Evolutionary conservation across 352 stramenopile species (phyloP).

Genomic region (Phytophthora citrophthora): DNA sequence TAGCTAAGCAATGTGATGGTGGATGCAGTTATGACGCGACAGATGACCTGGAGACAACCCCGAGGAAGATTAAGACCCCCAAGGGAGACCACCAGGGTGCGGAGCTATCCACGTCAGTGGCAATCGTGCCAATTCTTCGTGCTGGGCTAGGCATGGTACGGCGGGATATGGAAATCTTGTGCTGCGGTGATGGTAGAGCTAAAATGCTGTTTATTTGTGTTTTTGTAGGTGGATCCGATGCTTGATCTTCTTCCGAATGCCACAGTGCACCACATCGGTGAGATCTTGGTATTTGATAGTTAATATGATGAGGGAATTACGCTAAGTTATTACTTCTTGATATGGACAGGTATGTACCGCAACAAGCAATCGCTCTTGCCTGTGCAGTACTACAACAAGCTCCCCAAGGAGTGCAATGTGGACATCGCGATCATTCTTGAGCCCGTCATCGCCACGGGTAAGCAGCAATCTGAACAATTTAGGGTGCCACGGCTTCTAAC

Average conservation of each 20-base stretch:
- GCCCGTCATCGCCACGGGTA: slow-evolving; percentile 95
- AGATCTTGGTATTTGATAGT: slow-evolving; percentile 37
- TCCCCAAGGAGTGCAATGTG: slow-evolving; percentile 93
- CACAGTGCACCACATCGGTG: slow-evolving; percentile 97
- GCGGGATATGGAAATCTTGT: not conserved
- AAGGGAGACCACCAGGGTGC: slow-evolving; percentile 78
- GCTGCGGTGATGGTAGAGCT: not conserved
- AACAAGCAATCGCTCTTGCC: slow-evolving; percentile 92
- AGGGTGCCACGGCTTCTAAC: not conserved
- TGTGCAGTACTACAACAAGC: slow-evolving; percentile 99
- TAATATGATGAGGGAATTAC: not conserved
- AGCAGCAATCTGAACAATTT: not conserved
- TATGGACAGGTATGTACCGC: slow-evolving; percentile 80
- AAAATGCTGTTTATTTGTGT: slow-evolving; percentile 9
- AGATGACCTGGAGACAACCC: slow-evolving; percentile 63
- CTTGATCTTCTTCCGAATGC: slow-evolving; percentile 96
- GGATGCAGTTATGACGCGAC: slow-evolving; percentile 80
- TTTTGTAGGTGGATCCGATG: slow-evolving; percentile 94
- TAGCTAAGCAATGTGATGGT: not conserved
- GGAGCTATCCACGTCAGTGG: slow-evolving; percentile 92
- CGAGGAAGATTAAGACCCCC: slow-evolving; percentile 85
- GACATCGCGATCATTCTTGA: slow-evolving; percentile 97
- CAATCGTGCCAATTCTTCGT: slow-evolving; percentile 97
- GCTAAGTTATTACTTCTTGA: slow-evolving; percentile 2
- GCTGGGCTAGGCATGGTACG: slow-evolving; percentile 89